Evolutionary conservation across 2,329 filamentous ascomycete species (phyloP), one percentile per base, ranked within the genome.

Genomic region (Diaporthe vexans): DNA sequence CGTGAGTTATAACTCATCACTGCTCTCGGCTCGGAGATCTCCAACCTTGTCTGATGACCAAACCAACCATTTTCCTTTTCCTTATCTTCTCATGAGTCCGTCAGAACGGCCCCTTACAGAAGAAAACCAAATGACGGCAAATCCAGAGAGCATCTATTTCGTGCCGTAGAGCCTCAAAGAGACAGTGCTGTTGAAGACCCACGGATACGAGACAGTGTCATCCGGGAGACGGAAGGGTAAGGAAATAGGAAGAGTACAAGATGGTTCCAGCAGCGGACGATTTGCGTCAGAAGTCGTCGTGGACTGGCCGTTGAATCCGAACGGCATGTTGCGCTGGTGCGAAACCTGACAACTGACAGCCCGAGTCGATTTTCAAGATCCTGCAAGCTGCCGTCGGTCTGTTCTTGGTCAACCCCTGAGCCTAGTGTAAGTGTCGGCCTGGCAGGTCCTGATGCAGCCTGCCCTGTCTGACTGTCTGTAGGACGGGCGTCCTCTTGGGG

Each of bases 311-410:
- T 43, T 65, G 52, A 54, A 58, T 57, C 65, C 57, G 51, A 43
- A 46, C 52, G 74, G 71, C 21, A 68, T 54, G 58, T 57, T 67
- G 52, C 40, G 58, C 48, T 61, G 46, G 19, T 37, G 71, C 65
- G 74, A 67, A 54, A 69, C 56, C 57, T 75, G 74, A 75, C 74
- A 75, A 73, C 67, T 71, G 71, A 68, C 57, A 67, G 65, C 43
- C 56, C 40, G 65, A 58, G 24, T 71, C 37, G 71, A 75, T 46
- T 65, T 73, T 65, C 65, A 71, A 75, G 74, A 75, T 75, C 37
- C 68, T 75, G 74, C 71, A 71, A 56, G 71, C 51, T 71, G 26
- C 74, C 74, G 74, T 46, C 48, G 29, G 33, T 26, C 71, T 73
- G 26, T 48, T 54, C 48, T 43, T 72, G 15, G n/a, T 35, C 46